Evolutionary conservation across 2,329 filamentous ascomycete species (phyloP), one percentile per base, ranked within the genome.

Genomic region (Kalaharituber pfeilii): DNA sequence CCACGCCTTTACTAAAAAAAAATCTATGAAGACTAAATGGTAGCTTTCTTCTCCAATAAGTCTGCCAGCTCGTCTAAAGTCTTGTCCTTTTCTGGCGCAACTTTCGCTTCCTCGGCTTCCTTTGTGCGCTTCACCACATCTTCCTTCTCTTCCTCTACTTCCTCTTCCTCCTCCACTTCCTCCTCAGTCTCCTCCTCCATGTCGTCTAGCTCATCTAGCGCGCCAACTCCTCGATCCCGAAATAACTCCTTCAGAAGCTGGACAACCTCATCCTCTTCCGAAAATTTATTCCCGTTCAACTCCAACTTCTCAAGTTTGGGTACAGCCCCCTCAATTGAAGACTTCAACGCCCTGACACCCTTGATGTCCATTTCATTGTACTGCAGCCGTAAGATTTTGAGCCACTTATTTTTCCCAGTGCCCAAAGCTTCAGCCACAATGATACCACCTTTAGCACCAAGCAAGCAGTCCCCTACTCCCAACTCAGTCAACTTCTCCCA

Each of bases 201-300:
- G 62, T 95, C 88, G 63, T 83, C 84, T 45, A 94, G 76, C 65
- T 84, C 84, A 66, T 94, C 89, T 24, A 95, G 69, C 67, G 94
- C 87, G 44, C 82, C 75, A 33, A 89, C 67, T 25, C 76, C 64
- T 54, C 79, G 75, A 15, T 81, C 81, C 26, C 74, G 81, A 2
- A 78, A 64, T 61, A 82, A 79, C 66, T 89, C 84, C 71, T 88
- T 88, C 59, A 87, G 80, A 64, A 78, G 76, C 56, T 86, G 81
- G 25, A 95, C 73, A 26, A 91, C 72, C 51, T 80, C 73, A 62
- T 96, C 86, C 2, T 94, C 86, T 68, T 95, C 88, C 7, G 77
- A 73, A 63, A 98, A 94, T 66, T 86, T 91, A 73, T 98, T 98
- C 51, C 91, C 91, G 67, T 98, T 96, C 61, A 98, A 72, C 70